phyloP scores from a whole-genome alignment of 805 yeast genomes.

The Wickerhamomyces hampshirensis region DNA sequence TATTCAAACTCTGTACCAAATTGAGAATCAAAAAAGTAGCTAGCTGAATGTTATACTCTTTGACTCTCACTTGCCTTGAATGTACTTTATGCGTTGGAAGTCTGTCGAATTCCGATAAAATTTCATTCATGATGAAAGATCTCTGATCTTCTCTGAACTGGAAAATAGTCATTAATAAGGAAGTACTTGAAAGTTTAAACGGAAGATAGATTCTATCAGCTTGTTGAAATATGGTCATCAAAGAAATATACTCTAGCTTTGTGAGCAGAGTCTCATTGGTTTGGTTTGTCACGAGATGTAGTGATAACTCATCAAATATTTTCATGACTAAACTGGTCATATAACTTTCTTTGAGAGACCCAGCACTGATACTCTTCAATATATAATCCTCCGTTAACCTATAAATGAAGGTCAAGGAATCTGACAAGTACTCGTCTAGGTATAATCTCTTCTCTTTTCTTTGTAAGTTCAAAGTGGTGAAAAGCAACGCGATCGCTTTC shows the following conservation, averaged over 20 bases:
- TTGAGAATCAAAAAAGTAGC: constrained; percentile 41
- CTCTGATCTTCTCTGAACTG: constrained; percentile 43
- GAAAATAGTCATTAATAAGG: constrained; percentile 23
- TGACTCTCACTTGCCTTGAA: constrained; percentile 39
- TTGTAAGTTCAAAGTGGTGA: constrained; percentile 37
- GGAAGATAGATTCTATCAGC: constrained; percentile 17
- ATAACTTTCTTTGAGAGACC: background rate
- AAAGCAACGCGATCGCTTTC: constrained; percentile 26
- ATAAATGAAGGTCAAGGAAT: constrained; percentile 37
- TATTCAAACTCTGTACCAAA: constrained; percentile 36
- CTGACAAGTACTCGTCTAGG: constrained; percentile 38
- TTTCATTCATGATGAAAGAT: constrained; percentile 55
- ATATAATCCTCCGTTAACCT: constrained; percentile 29
- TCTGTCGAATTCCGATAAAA: constrained; percentile 45
- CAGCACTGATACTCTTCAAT: constrained; percentile 10
- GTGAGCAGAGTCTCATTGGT: constrained; percentile 52
- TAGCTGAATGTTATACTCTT: constrained; percentile 46
- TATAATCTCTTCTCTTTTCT: constrained; percentile 39
- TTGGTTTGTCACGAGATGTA: constrained; percentile 14
- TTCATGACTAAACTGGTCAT: constrained; percentile 9
- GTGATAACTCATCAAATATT: constrained; percentile 16
- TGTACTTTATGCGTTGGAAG: constrained; percentile 40
- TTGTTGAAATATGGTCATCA: constrained; percentile 34
- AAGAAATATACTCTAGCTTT: constrained; percentile 50
- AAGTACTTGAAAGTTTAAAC: constrained; percentile 16